A percentile compares a stretch with the other conserved stretches of the same genome.
phyloP scores from a whole-genome alignment of 2,329 filamentous ascomycete species.

The Cytospora chrysosperma region DNA sequence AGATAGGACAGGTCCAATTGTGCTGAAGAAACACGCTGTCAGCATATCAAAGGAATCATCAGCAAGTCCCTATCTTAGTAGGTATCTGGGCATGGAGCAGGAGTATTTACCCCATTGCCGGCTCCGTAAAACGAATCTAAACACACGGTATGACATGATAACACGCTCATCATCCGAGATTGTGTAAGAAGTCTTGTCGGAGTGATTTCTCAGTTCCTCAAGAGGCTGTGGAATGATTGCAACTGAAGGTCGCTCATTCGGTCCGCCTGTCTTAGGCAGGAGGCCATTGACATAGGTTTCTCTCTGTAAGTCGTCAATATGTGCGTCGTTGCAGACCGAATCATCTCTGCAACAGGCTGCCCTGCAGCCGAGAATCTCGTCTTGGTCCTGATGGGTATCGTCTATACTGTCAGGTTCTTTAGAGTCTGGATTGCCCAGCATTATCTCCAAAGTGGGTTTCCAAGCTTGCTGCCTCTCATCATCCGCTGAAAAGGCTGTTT shows the following conservation, averaged over 20 bases:
- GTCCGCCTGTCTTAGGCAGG: conserved; percentile 12
- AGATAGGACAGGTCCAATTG: not conserved
- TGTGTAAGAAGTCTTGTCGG: not conserved
- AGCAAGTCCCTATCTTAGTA: too few species aligned
- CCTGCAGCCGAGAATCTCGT: not conserved
- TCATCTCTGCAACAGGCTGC: conserved; percentile 19
- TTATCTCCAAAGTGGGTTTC: not conserved
- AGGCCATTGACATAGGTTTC: conserved; percentile 22
- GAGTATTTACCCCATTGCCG: conserved; percentile 35
- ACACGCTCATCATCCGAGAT: conserved; percentile 30
- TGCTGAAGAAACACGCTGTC: not conserved
- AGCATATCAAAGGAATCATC: not conserved
- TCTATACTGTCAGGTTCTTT: not conserved
- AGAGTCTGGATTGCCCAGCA: not conserved
- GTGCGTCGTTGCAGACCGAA: conserved; percentile 10
- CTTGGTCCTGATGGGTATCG: not conserved
- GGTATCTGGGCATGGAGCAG: not conserved
- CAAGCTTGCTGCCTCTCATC: not conserved
- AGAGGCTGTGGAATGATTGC: conserved; percentile 16
- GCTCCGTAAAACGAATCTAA: conserved; percentile 35
- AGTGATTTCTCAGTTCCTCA: conserved; percentile 5
- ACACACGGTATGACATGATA: conserved; percentile 36
- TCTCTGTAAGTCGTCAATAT: conserved; percentile 16
- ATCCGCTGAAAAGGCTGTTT: conserved; percentile 26
- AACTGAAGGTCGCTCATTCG: conserved; percentile 15